Base-by-base conservation (phyloP, 345 rosid genomes). In the Populus nigra region DNA sequence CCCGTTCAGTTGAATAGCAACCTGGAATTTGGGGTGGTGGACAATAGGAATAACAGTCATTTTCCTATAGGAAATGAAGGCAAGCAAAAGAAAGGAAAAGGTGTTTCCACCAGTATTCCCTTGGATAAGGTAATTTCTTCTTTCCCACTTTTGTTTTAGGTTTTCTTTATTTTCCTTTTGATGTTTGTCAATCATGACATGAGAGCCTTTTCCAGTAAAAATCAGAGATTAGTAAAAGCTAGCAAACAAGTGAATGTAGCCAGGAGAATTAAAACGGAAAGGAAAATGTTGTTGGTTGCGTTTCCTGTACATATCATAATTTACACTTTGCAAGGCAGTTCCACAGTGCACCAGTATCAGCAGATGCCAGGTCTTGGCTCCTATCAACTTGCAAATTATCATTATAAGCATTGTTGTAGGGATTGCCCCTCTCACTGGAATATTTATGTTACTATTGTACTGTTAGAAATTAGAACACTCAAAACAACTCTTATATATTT, bases 71-170 rank as follows among this genome's bases (percentile, higher is more conserved):
- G 78, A 73, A 88, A 80, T 79, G 89, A 80, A 47, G 83, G 81
- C 68, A 93, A 83, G 77, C 83, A 74, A 72, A 93, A 81, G 83
- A 88, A 83, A 85, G 87, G 88, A 70, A 90, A 81, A 81, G 53
- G 74, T 78, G 45, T 73, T 67, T 85, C 89, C 71, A 59, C 76
- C 43, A 61, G 89, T 79, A 76, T 67, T 75, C 73, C 86, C 43
- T 63, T 84, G 8, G 89, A 92, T 77, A 90, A 91, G 97, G 97
- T 87, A 50, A 66, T 47, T 69, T 50, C 12, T 15, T 2, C n/a
- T 39, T 17, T 47, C 65, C 31, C 6, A 7, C 47, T 45, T 23
- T 16, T 35, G 16, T 38, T 36, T 67, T 65, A 10, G 9, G 36
- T 1, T 25, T 53, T 53, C 7, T 23, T 31, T 4, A 4, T 43